Conservation (phyloP, 2,329 filamentous ascomycete genomes). For the Neocatenulostroma microsporum region DNA sequence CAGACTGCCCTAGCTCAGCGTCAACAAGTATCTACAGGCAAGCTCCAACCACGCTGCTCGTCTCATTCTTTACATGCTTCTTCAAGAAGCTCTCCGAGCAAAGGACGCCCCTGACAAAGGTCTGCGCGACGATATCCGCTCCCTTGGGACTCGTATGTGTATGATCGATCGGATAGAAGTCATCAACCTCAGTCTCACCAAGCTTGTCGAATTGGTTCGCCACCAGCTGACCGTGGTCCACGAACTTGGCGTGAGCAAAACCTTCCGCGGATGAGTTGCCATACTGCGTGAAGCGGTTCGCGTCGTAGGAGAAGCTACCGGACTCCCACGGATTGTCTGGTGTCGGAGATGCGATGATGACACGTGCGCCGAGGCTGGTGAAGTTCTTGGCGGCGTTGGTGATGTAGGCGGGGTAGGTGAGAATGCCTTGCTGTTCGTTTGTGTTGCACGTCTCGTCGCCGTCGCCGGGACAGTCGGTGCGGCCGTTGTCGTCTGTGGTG, state of each 20-base stretch:
- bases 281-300: constrained; percentile 52
- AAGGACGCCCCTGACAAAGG: constrained; percentile 39
- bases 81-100: constrained; percentile 33
- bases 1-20: too few species aligned
- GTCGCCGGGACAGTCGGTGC: constrained; percentile 51
- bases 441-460: constrained; percentile 29
- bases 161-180: constrained; percentile 52
- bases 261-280: constrained; percentile 45
- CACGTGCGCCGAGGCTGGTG: constrained; percentile 51
- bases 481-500: constrained; percentile 55
- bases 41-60: too few species aligned
- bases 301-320: constrained; percentile 43
- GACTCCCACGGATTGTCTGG: constrained; percentile 58
- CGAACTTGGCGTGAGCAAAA: constrained; percentile 40
- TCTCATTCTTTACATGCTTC: too few species aligned
- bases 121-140: constrained; percentile 49
- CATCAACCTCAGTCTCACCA: constrained; percentile 44
- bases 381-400: constrained; percentile 50
- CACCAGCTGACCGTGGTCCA: constrained; percentile 54
- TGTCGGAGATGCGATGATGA: constrained; percentile 53
- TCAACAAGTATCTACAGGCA: too few species aligned
- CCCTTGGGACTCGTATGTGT: constrained; percentile 53
- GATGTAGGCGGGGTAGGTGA: constrained; percentile 55
- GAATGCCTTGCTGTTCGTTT: constrained; percentile 27
- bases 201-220: constrained; percentile 47